Evolutionary conservation across 1,284 basidiomycete species (phyloP).

Genomic region (Tilletiaria anomala): DNA sequence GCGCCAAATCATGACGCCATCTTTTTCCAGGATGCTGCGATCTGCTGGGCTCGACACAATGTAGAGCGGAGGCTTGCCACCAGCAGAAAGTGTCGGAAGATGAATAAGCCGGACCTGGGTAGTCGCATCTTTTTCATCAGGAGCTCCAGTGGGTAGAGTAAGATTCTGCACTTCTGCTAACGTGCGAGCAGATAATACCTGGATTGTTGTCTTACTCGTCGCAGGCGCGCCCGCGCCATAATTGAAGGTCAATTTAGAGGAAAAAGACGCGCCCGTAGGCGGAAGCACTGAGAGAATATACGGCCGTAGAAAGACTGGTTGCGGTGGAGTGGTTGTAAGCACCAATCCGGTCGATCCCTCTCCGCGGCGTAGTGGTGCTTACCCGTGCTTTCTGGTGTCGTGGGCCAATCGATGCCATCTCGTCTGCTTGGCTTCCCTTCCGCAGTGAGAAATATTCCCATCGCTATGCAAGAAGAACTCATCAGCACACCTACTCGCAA

Average conservation of each 20-base stretch:
- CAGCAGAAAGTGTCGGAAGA: conserved; percentile 14
- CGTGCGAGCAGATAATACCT: conserved; percentile 21
- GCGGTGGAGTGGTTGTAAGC: too few species aligned
- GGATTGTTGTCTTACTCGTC: conserved; percentile 15
- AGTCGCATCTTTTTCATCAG: background rate
- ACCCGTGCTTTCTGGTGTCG: conserved; percentile 65
- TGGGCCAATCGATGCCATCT: conserved; percentile 58
- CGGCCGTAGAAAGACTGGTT: too few species aligned
- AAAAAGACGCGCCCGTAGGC: too few species aligned
- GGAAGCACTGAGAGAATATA: too few species aligned
- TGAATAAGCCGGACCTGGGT: conserved; percentile 11
- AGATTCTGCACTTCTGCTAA: conserved; percentile 23
- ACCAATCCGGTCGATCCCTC: too few species aligned
- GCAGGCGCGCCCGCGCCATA: too few species aligned
- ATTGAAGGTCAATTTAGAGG: too few species aligned
- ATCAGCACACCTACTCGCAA: too few species aligned
- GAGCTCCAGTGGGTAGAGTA: conserved; percentile 10
- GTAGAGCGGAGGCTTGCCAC: conserved; percentile 14
- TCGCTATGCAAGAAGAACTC: too few species aligned
- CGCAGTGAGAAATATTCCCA: conserved; percentile 52
- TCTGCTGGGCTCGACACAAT: conserved; percentile 14
- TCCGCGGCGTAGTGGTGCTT: too few species aligned
- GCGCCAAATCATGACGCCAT: conserved; percentile 56
- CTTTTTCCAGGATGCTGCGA: conserved; percentile 13
- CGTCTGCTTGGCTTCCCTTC: conserved; percentile 55